Base-by-base conservation (phyloP, 257 asterid species). In the Ajuga chamaepitys region DNA sequence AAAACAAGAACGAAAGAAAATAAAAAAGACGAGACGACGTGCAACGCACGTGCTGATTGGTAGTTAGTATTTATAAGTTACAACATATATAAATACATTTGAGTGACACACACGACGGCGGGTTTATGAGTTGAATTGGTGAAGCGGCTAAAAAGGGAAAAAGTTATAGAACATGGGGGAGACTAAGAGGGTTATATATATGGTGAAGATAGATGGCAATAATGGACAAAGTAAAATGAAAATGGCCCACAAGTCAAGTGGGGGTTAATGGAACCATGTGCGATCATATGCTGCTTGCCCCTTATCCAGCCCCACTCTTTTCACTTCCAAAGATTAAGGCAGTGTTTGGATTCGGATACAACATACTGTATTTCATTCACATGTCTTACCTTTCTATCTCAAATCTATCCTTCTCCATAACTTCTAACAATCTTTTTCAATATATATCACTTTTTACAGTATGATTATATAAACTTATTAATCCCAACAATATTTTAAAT, bases 251-350 rank as follows among this genome's bases (percentile, higher is more conserved):
- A 73, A 41, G 35, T 67, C 82, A 85, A 85, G 89, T 81, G 83
- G 90, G 37, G 71, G 69, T 75, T 73, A 85, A 78, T 69, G 85
- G 79, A 82, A 79, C 69, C 97, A 90, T 90, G 97, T 90, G 97
- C 96, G 80, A 79, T 80, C 97, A 85, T 87, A 90, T 87, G 97
- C 96, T 85, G 82, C 92, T 87, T 87, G 95, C 78, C 86, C 82
- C 77, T 83, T 78, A 54, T 78, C 87, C 73, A 17, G 67, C 64
- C 92, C 97, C 95, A 89, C 95, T 64, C 74, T 74, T 82, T 74
- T 77, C 79, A 60, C 61, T 76, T 68, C 78, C 75, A 71, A 74
- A 66, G 69, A 4, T 55, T 62, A 45, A 76, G 82, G 81, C 59
- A 79, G 81, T 74, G 73, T 4, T 5, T 5, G 6, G 55, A 53